phyloP scores from a whole-genome alignment of 352 stramenopile species.

The Globisporangium paroecandrum region DNA sequence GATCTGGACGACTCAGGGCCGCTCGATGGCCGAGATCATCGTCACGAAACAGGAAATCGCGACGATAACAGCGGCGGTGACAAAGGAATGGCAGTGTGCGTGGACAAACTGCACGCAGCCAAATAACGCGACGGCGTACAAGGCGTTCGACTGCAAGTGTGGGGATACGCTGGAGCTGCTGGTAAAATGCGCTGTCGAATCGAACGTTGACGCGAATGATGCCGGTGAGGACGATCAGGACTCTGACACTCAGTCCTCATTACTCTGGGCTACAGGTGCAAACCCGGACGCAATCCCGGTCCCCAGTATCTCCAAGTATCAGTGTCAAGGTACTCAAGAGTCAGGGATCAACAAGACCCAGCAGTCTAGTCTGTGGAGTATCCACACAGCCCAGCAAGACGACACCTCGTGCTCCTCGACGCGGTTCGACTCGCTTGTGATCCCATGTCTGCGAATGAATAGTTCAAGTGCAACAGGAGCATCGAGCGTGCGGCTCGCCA shows the following conservation, averaged over 20 bases:
- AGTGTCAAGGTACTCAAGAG: neutral
- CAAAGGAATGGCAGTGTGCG: neutral
- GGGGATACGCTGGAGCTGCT: neutral
- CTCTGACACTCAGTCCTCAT: neutral
- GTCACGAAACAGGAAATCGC: neutral
- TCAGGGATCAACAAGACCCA: neutral
- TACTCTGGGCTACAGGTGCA: slow-evolving; percentile 2
- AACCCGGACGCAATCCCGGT: neutral
- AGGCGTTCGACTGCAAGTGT: neutral
- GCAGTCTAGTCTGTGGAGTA: neutral
- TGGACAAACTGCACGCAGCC: neutral
- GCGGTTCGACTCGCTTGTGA: slow-evolving; percentile 9
- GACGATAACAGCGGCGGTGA: neutral
- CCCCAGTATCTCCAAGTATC: neutral
- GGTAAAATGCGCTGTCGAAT: neutral
- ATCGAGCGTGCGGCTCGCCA: neutral
- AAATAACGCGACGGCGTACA: neutral
- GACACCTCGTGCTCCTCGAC: neutral
- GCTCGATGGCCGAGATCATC: slow-evolving; percentile 23
- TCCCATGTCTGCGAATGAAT: slow-evolving; percentile 4
- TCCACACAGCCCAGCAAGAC: neutral
- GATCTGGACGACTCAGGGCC: slow-evolving; percentile 13
- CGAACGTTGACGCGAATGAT: neutral
- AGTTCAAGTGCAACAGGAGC: neutral
- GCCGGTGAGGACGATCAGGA: neutral